Evolutionary conservation across 176 grass and related monocot species (phyloP), one percentile per base, ranked within the genome.

Genomic region (Zoysia japonica): DNA sequence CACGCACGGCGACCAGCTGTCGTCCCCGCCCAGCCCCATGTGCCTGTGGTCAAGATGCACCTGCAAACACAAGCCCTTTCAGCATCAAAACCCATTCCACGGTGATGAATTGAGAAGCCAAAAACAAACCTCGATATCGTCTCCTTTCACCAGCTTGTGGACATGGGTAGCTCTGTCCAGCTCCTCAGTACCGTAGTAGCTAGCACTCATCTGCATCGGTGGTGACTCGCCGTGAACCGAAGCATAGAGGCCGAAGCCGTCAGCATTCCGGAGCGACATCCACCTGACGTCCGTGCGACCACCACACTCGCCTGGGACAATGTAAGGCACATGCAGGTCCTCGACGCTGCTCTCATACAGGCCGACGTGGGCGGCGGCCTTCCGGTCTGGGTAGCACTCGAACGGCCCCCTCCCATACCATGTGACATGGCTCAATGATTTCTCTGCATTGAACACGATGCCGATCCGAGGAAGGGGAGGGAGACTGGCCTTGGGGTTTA

Each of bases 341-440:
- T 86, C 84, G 12, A 91, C 88, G 49, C 70, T 67, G 78, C 92
- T 92, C 61, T 89, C 83, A 11, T 92, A 94, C 51, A 94, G 70
- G 37, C 83, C 74, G 13, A 98, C 86, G 56, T 94, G 92, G 0
- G 95, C 92, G 2, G 89, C 85, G 44, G 85, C 87, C 53, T 98
- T 98, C 36, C 92, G 83, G 82, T 98, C 95, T 0, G 92, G 92
- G 67, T 98, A 98, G 76, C 95, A 98, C 67, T 98, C 95, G n/a
- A 94, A 91, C 28, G 92, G 92, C 0, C 95, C 95, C 19, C 64
- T 86, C 3, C 95, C 95, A 5, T 94, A 94, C 89, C 92, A 94
- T 6, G 65, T 79, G 20, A 91, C 83, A 9, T 43, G 70, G 70
- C 84, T 82, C 82, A 98, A 50, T 45, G 86, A 90, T 39, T 87